Evolutionary conservation across 108 stramenopile genomes (phyloP), one percentile per base, ranked within the genome.

Genomic region (Aureococcus anophagefferens): DNA sequence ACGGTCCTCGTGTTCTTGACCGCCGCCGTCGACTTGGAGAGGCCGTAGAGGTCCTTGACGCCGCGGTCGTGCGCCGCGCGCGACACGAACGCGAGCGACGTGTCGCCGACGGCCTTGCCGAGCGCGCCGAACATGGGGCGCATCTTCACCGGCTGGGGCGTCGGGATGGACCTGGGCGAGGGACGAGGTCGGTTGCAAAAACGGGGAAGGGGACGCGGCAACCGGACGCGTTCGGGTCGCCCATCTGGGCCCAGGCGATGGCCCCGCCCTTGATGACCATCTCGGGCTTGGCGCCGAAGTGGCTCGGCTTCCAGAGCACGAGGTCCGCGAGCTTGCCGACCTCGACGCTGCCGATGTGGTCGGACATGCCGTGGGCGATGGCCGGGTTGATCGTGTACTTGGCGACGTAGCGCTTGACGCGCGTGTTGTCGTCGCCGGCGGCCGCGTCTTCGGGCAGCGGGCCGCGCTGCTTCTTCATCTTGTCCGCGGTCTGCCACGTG

Each of bases 351-450:
- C 97, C 97, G 30, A 98, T 83, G 76, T 94, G 68, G 71, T 94
- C 87, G 30, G 86, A 76, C 89, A 98, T 93, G 34, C 97, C 97
- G 74, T 98, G 97, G 29, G 95, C 90, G 68, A 98, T 90, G 63
- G 93, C 93, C 28, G 97, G 97, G 75, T 98, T 98, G 81, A 98
- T 93, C 33, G 97, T 98, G 81, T 98, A 98, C 78, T 98, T 98
- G 63, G 97, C 95, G 35, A 98, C 65, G 81, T 96, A 98, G 14
- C 97, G 88, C 40, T 89, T 85, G 46, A 94, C 93, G 13, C 97
- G 89, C 62, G 87, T 82, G 71, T 98, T 98, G 82, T 98, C 97
- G 25, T 30, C 69, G 66, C 77, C 82, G 5, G 78, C 64, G 62
- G 63, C 82, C 59, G 76, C 79, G 76, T 98, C 97, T 72, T 93